A percentile compares a stretch with the other conserved stretches of the same genome.
Conservation (phyloP, 1,284 basidiomycete species). For the Leccinum griseonigrum region DNA sequence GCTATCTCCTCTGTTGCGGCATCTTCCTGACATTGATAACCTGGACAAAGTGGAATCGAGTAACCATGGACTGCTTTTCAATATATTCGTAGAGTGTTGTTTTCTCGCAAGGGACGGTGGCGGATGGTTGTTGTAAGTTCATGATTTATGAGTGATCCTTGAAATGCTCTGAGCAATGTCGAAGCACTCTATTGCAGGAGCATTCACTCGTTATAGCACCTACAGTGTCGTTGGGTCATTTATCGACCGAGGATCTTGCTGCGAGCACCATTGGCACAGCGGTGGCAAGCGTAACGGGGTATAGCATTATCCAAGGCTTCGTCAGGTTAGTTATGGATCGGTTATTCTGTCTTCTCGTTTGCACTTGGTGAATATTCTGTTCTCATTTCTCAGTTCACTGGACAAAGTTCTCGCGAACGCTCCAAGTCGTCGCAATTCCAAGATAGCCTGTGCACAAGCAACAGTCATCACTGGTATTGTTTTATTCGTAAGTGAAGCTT, state of each 20-base stretch:
- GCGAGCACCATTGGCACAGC: constrained; percentile 27
- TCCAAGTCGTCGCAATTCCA: constrained; percentile 17
- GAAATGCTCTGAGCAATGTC: constrained; percentile 3
- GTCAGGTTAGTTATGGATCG: constrained; percentile 16
- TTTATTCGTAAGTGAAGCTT: constrained; percentile 18
- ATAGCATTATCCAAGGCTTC: constrained; percentile 29
- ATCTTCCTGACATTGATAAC: constrained; percentile 20
- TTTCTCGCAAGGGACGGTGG: constrained; percentile 23
- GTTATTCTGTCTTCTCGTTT: not conserved
- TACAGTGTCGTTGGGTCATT: constrained; percentile 26
- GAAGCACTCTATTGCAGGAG: constrained; percentile 25
- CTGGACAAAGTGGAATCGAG: constrained; percentile 16
- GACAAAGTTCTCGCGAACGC: constrained; percentile 19
- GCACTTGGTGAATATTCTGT: not conserved
- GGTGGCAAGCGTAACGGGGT: constrained; percentile 27
- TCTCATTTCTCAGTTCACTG: constrained; percentile 16
- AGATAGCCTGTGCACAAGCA: constrained; percentile 21
- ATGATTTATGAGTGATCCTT: not conserved
- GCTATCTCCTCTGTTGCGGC: constrained; percentile 16
- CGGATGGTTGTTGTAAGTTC: constrained; percentile 28
- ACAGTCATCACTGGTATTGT: constrained; percentile 24
- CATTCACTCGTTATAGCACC: constrained; percentile 30
- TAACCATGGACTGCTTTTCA: constrained; percentile 9
- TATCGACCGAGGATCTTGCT: constrained; percentile 29
- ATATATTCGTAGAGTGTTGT: constrained; percentile 18